Base-by-base conservation (phyloP, 1,284 basidiomycete species). In the Butyriboletus appendiculatus region DNA sequence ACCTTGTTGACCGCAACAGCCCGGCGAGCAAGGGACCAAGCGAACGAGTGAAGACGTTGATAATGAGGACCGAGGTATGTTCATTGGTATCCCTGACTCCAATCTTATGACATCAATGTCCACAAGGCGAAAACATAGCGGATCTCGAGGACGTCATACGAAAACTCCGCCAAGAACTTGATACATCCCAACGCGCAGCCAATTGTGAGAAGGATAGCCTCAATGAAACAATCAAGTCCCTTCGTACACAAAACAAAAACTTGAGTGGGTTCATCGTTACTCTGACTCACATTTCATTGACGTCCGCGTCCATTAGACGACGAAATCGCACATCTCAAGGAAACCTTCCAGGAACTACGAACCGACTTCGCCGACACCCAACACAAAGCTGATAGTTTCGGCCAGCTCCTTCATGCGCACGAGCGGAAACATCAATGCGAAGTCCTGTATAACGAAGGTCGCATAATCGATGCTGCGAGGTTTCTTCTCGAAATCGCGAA, bases 371-470 rank as follows among this genome's bases (percentile, higher is more conserved):
- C 26, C 9, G 28, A 59, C 4, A 40, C 32, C n/a, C 10, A 38
- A 18, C 32, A 14, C 6, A 45, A 18, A 18, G 39, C 39, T 4
- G 32, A 46, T 26, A 28, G 18, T 8, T 45, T 56, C 32, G 9
- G n/a, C 5, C 42, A 30, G 15, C 50, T 49, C n/a, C 18, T 62
- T 2, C 34, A 2, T 38, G 24, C 15, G 10, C 22, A 62, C 16
- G 45, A 50, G 22, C 35, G 38, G 16, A 56, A 50, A 24, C 24
- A 56, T n/a, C 48, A 44, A 14, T 56, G 57, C 11, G 56, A 61
- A 35, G 0, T 30, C 1, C 5, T 55, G 16, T 62, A 39, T 20
- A 20, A 33, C 0, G 10, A 35, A 4, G 52, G 58, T 2, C 34
- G 24, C 28, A 16, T 49, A 10, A 32, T 35, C 1, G 47, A 50